phyloP scores from a whole-genome alignment of 352 stramenopile genomes.

The Phytopythium vexans region DNA sequence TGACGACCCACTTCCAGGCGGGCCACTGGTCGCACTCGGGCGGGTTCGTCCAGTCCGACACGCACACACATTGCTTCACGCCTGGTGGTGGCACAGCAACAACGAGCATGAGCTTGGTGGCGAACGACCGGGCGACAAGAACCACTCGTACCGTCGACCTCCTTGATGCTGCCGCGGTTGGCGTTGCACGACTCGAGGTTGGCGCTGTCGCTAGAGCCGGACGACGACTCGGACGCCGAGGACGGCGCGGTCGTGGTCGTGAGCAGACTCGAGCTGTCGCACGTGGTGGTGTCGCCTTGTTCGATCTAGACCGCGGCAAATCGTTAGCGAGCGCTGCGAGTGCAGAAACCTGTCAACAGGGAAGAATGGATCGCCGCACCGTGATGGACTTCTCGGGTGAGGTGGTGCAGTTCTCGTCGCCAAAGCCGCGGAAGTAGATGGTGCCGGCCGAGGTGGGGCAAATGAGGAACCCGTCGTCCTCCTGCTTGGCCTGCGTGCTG shows the following conservation, averaged over 20 bases:
- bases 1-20: constrained; percentile 57
- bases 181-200: constrained; percentile 45
- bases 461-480: constrained; percentile 52
- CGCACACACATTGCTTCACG: constrained; percentile 41
- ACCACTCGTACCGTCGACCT: constrained; percentile 16
- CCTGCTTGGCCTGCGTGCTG: constrained; percentile 27
- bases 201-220: constrained; percentile 12
- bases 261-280: constrained; percentile 12
- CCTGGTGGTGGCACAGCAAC: background rate
- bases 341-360: background rate
- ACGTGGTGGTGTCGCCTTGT: constrained; percentile 23
- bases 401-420: constrained; percentile 39
- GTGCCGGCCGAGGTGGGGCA: constrained; percentile 46
- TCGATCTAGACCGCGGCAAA: constrained; percentile 11
- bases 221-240: constrained; percentile 8
- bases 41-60: constrained; percentile 57
- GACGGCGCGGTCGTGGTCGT: constrained; percentile 5
- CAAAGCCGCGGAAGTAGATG: constrained; percentile 65
- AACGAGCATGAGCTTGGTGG: background rate
- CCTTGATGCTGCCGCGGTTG: constrained; percentile 42
- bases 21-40: constrained; percentile 47
- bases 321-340: background rate
- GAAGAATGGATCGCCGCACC: constrained; percentile 13
- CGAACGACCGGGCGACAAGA: background rate
- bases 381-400: constrained; percentile 44